Conservation (phyloP, 768 basidiomycete genomes). For the Baorangia bicolor region DNA sequence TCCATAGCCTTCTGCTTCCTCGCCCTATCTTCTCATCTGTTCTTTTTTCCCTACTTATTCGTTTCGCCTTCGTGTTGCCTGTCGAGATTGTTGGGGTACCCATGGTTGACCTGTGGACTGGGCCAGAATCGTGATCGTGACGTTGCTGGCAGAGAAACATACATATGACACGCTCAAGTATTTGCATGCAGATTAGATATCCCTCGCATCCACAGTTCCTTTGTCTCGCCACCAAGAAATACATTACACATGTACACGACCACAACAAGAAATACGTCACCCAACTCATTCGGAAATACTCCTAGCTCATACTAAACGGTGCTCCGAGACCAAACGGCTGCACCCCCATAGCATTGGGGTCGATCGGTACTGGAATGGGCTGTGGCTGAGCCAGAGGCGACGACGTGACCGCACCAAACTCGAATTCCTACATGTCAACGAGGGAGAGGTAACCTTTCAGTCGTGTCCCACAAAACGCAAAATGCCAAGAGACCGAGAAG, state of each 20-base stretch:
- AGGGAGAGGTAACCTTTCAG: neutral
- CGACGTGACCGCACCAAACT: slow-evolving; percentile 27
- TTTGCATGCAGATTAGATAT: slow-evolving; percentile 7
- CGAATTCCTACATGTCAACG: slow-evolving; percentile 32
- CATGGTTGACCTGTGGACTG: slow-evolving; percentile 23
- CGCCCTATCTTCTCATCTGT: neutral
- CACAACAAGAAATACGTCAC: neutral
- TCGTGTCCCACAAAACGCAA: neutral
- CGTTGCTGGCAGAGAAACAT: neutral
- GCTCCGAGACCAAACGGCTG: slow-evolving; percentile 31
- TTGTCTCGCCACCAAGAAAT: too few species aligned
- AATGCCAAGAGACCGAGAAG: neutral
- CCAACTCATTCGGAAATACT: neutral
- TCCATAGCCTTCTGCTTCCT: neutral
- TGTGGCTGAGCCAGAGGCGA: slow-evolving; percentile 35
- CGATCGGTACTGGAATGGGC: slow-evolving; percentile 12
- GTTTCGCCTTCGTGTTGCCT: neutral
- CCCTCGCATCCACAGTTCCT: slow-evolving; percentile 1
- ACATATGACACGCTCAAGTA: neutral
- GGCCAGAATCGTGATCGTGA: slow-evolving; percentile 13
- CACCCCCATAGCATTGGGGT: slow-evolving; percentile 16
- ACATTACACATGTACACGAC: neutral
- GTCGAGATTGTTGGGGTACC: neutral
- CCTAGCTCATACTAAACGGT: slow-evolving; percentile 28
- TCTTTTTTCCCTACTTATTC: neutral